phyloP scores from a whole-genome alignment of 768 basidiomycete genomes.

The Amanita thiersii region DNA sequence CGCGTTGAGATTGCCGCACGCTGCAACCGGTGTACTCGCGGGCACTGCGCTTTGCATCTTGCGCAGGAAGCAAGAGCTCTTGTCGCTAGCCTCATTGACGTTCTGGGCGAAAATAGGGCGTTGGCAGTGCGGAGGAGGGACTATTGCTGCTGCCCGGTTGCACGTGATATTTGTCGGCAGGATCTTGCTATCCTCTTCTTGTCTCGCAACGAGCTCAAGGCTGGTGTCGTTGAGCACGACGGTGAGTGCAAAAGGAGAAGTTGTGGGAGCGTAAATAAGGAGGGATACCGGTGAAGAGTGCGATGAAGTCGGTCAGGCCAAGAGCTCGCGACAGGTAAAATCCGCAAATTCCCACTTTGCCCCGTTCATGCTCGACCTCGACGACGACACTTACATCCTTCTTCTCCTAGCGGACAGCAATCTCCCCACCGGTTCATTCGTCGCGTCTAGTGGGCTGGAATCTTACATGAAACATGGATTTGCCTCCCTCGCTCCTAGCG shows the following conservation, averaged over 20 bases:
- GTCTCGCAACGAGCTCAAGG: too few relatives aligned
- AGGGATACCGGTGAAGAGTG: slow-evolving; percentile 14
- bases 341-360: background rate
- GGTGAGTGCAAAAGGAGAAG: slow-evolving; percentile 9
- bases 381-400: slow-evolving; percentile 59
- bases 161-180: background rate
- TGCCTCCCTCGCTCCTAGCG: slow-evolving; percentile 33
- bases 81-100: slow-evolving; percentile 2
- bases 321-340: background rate
- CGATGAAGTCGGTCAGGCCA: slow-evolving; percentile 7
- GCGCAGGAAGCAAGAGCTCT: background rate
- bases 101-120: background rate
- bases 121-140: background rate
- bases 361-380: slow-evolving; percentile 21
- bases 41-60: slow-evolving; percentile 8
- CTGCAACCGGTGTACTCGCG: slow-evolving; percentile 11
- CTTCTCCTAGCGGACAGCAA: slow-evolving; percentile 86
- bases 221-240: background rate
- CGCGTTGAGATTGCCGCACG: slow-evolving; percentile 11
- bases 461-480: slow-evolving; percentile 87
- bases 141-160: background rate
- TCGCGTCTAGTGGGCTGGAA: slow-evolving; percentile 90
- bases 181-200: too few relatives aligned
- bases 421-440: slow-evolving; percentile 94
- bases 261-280: background rate